Percentiles rank a stretch among this genome's conserved stretches.
These are phyloP conservation scores for Sisymbrium altissimum DNA, from an alignment of 345 rosid genomes.

Conservation along the genomic window DNA sequence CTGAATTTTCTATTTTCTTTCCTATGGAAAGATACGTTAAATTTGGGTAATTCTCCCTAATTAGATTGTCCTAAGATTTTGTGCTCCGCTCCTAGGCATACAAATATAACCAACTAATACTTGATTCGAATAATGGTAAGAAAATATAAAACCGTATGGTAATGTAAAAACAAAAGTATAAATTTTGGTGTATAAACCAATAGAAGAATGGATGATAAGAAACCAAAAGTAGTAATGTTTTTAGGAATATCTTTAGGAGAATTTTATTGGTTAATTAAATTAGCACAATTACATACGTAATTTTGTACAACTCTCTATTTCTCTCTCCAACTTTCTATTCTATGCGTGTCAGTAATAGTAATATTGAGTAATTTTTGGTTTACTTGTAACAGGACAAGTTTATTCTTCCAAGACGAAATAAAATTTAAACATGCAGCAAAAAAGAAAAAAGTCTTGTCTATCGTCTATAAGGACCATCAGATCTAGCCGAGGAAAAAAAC, in stretches of 20 bases:
- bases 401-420: slow-evolving; percentile 55
- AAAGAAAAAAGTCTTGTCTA: slow-evolving; percentile 49
- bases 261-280: not conserved
- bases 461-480: slow-evolving; percentile 67
- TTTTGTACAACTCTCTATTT: slow-evolving; percentile 13
- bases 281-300: slow-evolving; percentile 10
- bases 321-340: slow-evolving; percentile 37
- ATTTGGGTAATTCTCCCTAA: not conserved
- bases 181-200: not conserved
- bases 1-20: not conserved
- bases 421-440: slow-evolving; percentile 4
- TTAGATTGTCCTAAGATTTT: slow-evolving; percentile 13
- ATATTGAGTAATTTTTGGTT: slow-evolving; percentile 34
- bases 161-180: not conserved
- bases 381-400: slow-evolving; percentile 50
- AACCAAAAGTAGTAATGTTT: slow-evolving; percentile 20
- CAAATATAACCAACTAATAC: not conserved
- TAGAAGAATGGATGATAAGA: slow-evolving; percentile 28
- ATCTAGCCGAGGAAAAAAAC: slow-evolving; percentile 54
- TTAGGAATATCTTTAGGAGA: not conserved
- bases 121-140: not conserved
- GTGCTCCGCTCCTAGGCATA: not conserved
- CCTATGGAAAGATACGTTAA: not conserved
- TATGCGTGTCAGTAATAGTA: slow-evolving; percentile 40
- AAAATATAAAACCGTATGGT: not conserved